Conservation (phyloP, 257 asterid species). For the Solanum medicagineum region DNA sequence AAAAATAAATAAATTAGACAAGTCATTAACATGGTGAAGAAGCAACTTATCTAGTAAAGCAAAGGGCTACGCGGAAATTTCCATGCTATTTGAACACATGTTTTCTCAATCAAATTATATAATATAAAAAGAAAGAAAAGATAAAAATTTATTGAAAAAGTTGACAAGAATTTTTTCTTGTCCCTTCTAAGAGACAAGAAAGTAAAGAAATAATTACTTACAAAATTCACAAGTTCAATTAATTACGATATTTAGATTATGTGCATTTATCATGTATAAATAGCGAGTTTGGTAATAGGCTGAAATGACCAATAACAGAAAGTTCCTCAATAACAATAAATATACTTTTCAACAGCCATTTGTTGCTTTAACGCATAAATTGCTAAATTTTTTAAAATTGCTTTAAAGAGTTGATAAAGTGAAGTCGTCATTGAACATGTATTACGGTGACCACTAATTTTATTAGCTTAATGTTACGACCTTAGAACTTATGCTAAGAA, state of each 20-base stretch:
- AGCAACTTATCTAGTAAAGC: neutral
- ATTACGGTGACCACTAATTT: neutral
- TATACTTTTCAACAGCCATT: neutral
- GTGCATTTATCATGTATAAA: neutral
- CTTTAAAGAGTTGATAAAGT: neutral
- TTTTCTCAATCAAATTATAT: neutral
- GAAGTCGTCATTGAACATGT: neutral
- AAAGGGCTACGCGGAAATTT: neutral
- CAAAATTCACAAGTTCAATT: neutral
- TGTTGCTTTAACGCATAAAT: neutral
- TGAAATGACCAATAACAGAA: neutral
- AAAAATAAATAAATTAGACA: neutral
- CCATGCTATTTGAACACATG: neutral
- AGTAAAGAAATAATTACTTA: neutral
- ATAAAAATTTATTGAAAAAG: neutral
- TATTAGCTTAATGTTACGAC: neutral
- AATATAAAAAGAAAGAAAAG: neutral
- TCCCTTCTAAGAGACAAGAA: neutral
- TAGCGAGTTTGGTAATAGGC: neutral
- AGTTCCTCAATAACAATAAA: neutral
- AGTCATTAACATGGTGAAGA: neutral
- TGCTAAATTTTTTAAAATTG: neutral
- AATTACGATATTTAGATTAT: neutral
- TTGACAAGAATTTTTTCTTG: neutral
- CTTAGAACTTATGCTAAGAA: too few species aligned